Evolutionary conservation across 2,329 filamentous ascomycete genomes (phyloP), one percentile per base, ranked within the genome.

Genomic region (Aschersonia sp.): DNA sequence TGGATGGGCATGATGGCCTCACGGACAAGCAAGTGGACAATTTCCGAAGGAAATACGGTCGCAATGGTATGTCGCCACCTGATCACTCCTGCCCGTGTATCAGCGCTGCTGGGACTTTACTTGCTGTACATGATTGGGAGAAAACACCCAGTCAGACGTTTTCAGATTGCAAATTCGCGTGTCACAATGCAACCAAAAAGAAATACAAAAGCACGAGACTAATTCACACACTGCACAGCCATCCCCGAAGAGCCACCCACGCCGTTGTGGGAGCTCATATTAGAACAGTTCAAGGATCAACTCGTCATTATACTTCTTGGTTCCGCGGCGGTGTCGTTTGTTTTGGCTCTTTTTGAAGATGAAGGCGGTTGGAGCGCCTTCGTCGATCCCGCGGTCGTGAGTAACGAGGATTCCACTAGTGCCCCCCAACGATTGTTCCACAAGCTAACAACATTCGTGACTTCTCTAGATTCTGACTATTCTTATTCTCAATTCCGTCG

Each of bases 271-370:
- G 80, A 97, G 68, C 82, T 98, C 53, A 87, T 98, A 48, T 77
- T 98, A 50, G 92, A 98, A 69, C 92, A 98, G 66, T 98, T 98
- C 77, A 96, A 98, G 69, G 92, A 98, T 64, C 92, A 98, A 67
- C 80, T 98, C 45, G 92, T 98, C 56, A 78, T 98, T 47, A 98
- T 98, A 57, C 75, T 98, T 29, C 78, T 98, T 45, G 92, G 81
- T 48, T 97, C 91, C 40, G 92, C 92, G 9, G 88, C 84, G 28
- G 83, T 98, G 38, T 97, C 92, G 2, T 97, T 98, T 62, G 80
- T 89, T 30, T 74, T 98, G 52, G 92, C 92, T 30, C 75, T 98
- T 9, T 89, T 98, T 56, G 92, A 98, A 64, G 85, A 92, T 43
- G 85, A 85, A 52, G 88, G 89, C 58, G 92, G 89, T 58, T 96